Evolutionary conservation across 2,329 filamentous ascomycete species (phyloP), one percentile per base, ranked within the genome.

Genomic region (Aphanocladium album): DNA sequence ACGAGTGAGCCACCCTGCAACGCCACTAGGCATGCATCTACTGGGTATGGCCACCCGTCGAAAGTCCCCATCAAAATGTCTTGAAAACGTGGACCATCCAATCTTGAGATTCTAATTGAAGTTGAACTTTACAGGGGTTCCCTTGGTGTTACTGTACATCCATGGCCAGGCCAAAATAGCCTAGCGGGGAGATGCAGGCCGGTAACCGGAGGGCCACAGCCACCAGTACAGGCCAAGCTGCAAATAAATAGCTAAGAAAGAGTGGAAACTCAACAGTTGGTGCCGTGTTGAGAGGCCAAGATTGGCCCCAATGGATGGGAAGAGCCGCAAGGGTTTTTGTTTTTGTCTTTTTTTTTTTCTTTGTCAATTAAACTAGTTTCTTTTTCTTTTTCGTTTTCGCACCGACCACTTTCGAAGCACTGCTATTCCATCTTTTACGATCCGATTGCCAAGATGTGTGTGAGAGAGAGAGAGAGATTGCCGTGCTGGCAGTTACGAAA

Each of bases 381-480:
- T 55, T 27, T 54, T 54, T 55, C 52, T 55, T 33, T 43, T 55
- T 55, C 37, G 52, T 55, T 55, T 55, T 55, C 49, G 49, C 30
- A 35, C 11, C 49, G 19, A n/a, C n/a, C n/a, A n/a, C n/a, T n/a
- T n/a, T n/a, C n/a, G n/a, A n/a, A n/a, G n/a, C n/a, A n/a, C n/a
- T n/a, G n/a, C n/a, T n/a, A n/a, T n/a, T n/a, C n/a, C n/a, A n/a
- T 17, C 3, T 27, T 47, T 23, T 46, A 7, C 45, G 4, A 12
- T 7, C 9, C 19, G 39, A 47, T 17, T 47, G 21, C 45, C 9
- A n/a, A n/a, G n/a, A n/a, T n/a, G n/a, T n/a, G n/a, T n/a, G n/a
- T n/a, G n/a, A n/a, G n/a, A n/a, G n/a, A n/a, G n/a, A n/a, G n/a
- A n/a, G n/a, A n/a, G n/a, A 43, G 39, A 43, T 43, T 43, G 39